Evolutionary conservation across 441 rosid genomes (phyloP).

Genomic region (Heliophila coronopifolia): DNA sequence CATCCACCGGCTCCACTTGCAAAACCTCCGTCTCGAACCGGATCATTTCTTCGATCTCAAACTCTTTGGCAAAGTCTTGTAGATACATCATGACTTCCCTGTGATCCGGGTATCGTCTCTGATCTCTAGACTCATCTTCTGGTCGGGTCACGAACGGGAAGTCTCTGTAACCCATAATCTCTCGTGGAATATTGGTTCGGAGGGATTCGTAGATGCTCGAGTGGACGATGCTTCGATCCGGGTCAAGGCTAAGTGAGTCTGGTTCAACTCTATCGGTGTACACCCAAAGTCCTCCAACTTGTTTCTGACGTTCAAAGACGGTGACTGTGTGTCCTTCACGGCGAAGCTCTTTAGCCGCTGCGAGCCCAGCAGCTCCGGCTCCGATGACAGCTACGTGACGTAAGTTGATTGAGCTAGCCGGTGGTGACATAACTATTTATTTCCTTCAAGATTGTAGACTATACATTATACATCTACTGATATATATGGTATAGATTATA

Average conservation of each 20-base stretch:
- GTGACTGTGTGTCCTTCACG: conserved; percentile 50
- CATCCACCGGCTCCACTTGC: conserved; percentile 33
- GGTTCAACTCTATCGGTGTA: background rate
- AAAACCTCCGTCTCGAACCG: conserved; percentile 55
- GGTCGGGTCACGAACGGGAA: conserved; percentile 46
- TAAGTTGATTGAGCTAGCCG: background rate
- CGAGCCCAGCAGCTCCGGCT: conserved; percentile 74
- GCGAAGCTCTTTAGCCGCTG: conserved; percentile 50
- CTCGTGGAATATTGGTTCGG: conserved; percentile 68
- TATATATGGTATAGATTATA: no score
- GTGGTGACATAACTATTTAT: no score
- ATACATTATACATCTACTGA: no score
- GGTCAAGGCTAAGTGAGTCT: conserved; percentile 25
- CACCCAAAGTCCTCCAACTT: conserved; percentile 38
- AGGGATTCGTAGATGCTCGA: conserved; percentile 67
- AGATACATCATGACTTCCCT: conserved; percentile 60
- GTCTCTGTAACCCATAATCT: conserved; percentile 65
- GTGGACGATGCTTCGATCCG: conserved; percentile 31
- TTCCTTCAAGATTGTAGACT: no score
- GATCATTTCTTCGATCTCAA: conserved; percentile 50
- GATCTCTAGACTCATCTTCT: conserved; percentile 30
- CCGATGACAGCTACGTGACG: conserved; percentile 58
- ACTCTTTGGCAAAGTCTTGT: conserved; percentile 53
- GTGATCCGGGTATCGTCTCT: conserved; percentile 68
- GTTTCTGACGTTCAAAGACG: conserved; percentile 41